Conservation (phyloP, 345 rosid species). For the Brassica napus region DNA sequence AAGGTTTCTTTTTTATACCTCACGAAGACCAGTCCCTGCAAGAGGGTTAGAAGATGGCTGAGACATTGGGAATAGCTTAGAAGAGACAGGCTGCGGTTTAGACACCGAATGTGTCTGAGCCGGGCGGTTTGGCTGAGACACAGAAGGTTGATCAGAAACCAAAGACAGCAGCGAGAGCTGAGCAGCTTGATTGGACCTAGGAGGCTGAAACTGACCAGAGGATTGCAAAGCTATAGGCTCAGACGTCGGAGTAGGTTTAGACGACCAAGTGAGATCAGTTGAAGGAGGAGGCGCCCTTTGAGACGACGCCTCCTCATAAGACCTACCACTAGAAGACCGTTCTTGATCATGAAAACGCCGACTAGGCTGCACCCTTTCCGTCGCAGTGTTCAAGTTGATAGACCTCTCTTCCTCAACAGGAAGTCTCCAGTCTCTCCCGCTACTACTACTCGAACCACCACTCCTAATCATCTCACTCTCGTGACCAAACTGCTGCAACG, state of each 20-base stretch:
- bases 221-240: constrained; percentile 20
- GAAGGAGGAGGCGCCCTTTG: constrained; percentile 32
- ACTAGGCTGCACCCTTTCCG: constrained; percentile 36
- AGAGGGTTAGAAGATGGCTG: constrained; percentile 15
- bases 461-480: constrained; percentile 28
- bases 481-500: constrained; percentile 37
- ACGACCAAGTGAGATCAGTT: constrained; percentile 24
- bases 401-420: constrained; percentile 30
- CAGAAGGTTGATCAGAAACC: constrained; percentile 16
- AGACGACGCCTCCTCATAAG: constrained; percentile 22
- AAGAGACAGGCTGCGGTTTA: constrained; percentile 31
- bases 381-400: constrained; percentile 36
- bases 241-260: constrained; percentile 19
- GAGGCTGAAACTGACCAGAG: constrained; percentile 25
- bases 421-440: constrained; percentile 23
- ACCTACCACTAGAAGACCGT: constrained; percentile 4
- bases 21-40: background rate
- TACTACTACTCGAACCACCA: constrained; percentile 33
- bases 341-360: constrained; percentile 34
- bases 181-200: constrained; percentile 29
- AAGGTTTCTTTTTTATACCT: background rate
- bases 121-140: constrained; percentile 11
- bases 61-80: constrained; percentile 11
- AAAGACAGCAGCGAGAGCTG: constrained; percentile 29
- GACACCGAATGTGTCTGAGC: constrained; percentile 21